Percentiles rank a stretch among this genome's conserved stretches.
These are phyloP conservation scores for Hanseniaspora vineae DNA, from an alignment of 805 yeast species.

Conservation along the genomic window DNA sequence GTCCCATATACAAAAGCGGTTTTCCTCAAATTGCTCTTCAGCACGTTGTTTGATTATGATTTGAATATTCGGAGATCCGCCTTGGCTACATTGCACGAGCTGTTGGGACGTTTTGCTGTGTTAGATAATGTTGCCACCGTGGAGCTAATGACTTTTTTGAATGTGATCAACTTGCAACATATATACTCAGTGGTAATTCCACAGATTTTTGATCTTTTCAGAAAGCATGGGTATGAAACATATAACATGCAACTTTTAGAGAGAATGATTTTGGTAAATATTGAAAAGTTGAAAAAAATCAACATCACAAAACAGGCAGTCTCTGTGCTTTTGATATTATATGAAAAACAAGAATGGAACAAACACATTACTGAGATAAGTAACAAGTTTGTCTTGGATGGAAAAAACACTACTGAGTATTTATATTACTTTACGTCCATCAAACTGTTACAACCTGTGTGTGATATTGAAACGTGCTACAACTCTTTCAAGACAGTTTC, in stretches of 20 bases:
- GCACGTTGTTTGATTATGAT: slow-evolving; percentile 60
- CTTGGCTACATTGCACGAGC: slow-evolving; percentile 77
- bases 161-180: slow-evolving; percentile 23
- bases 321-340: too few relatives aligned
- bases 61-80: slow-evolving; percentile 68
- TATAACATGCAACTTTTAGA: not conserved
- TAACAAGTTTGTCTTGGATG: not conserved
- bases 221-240: not conserved
- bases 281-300: not conserved
- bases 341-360: not conserved
- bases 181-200: not conserved
- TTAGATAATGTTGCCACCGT: slow-evolving; percentile 19
- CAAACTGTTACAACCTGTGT: not conserved
- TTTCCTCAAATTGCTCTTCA: slow-evolving; percentile 28
- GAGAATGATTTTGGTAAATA: not conserved
- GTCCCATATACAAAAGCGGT: slow-evolving; percentile 11
- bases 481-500: not conserved
- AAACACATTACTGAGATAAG: not conserved
- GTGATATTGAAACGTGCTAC: not conserved
- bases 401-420: not conserved
- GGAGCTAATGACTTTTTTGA: slow-evolving; percentile 9
- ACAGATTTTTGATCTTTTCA: not conserved
- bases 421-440: not conserved
- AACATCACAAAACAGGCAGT: not conserved
- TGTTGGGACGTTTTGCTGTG: slow-evolving; percentile 60